Percentiles rank a stretch among this genome's conserved stretches.
Evolutionary conservation across 352 stramenopile genomes (phyloP).

Genomic region (Globisporangium cystogenes): DNA sequence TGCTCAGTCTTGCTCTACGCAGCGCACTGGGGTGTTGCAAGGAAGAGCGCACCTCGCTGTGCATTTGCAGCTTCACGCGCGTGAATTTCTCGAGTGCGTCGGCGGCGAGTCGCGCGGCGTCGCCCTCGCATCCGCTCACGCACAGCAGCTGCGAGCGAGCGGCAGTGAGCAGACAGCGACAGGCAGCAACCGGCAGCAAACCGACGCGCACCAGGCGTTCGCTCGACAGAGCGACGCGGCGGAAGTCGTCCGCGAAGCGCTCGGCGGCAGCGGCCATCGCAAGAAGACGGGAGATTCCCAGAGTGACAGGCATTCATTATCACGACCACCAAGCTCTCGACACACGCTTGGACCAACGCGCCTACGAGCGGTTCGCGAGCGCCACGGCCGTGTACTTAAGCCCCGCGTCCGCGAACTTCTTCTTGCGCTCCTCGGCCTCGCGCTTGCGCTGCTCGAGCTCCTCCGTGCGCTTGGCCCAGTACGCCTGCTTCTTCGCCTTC

Average conservation of each 20-base stretch:
- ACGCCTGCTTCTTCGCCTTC: constrained; percentile 67
- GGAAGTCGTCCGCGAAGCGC: constrained; percentile 11
- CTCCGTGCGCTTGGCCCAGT: constrained; percentile 72
- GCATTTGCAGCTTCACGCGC: constrained; percentile 51
- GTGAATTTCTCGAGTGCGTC: constrained; percentile 38
- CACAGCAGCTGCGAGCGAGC: constrained; percentile 27
- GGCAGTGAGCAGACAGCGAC: not conserved
- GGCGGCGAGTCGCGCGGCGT: constrained; percentile 19
- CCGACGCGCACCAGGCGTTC: constrained; percentile 30
- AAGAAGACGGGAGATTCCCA: not conserved
- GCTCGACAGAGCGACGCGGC: constrained; percentile 20
- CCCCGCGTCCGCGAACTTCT: constrained; percentile 56
- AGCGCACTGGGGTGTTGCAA: not conserved
- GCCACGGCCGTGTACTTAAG: constrained; percentile 84
- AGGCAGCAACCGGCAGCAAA: not conserved
- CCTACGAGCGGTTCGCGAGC: constrained; percentile 53
- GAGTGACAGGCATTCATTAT: not conserved
- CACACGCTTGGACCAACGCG: not conserved
- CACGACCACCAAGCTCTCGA: not conserved
- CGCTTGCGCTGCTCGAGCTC: constrained; percentile 70
- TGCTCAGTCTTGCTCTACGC: not conserved
- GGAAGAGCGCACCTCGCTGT: constrained; percentile 17
- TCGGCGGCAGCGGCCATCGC: constrained; percentile 1
- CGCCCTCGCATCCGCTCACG: constrained; percentile 24
- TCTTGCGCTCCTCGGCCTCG: constrained; percentile 76